phyloP scores from a whole-genome alignment of 2,329 filamentous ascomycete genomes.

The Chrysoporthe austroafricana region DNA sequence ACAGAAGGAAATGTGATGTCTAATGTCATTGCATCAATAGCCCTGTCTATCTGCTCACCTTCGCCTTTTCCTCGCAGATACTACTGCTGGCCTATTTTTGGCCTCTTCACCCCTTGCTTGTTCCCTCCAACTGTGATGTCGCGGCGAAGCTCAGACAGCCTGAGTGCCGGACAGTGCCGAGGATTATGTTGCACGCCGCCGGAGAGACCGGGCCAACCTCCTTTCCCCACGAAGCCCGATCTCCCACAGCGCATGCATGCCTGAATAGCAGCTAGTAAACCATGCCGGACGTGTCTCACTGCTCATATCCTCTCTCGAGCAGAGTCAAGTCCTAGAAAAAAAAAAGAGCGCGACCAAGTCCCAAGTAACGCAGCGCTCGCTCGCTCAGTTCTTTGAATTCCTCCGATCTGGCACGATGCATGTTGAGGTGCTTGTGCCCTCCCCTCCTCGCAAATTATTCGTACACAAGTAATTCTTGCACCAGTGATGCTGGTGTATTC shows the following conservation, averaged over 20 bases:
- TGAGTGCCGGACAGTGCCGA: no score
- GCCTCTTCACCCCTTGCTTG: background rate
- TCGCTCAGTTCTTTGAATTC: constrained; percentile 1
- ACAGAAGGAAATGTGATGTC: background rate
- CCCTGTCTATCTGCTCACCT: background rate
- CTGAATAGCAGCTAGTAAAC: no score
- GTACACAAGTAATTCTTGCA: background rate
- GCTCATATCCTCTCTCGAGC: background rate
- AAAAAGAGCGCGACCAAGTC: background rate
- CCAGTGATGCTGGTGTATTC: background rate
- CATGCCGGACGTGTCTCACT: background rate
- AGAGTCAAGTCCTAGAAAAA: background rate
- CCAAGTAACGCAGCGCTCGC: background rate
- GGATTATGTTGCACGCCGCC: no score
- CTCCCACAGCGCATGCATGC: no score
- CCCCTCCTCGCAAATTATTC: background rate
- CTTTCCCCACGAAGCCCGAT: no score
- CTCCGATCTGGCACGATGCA: background rate
- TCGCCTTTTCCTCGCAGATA: background rate
- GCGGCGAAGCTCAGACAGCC: no score
- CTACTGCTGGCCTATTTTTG: background rate
- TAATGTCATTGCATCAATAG: background rate
- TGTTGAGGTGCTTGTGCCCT: background rate
- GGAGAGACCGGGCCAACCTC: no score
- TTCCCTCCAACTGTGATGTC: no score